Evolutionary conservation across 2,329 filamentous ascomycete species (phyloP).

Genomic region (Calonectria leucothoes): DNA sequence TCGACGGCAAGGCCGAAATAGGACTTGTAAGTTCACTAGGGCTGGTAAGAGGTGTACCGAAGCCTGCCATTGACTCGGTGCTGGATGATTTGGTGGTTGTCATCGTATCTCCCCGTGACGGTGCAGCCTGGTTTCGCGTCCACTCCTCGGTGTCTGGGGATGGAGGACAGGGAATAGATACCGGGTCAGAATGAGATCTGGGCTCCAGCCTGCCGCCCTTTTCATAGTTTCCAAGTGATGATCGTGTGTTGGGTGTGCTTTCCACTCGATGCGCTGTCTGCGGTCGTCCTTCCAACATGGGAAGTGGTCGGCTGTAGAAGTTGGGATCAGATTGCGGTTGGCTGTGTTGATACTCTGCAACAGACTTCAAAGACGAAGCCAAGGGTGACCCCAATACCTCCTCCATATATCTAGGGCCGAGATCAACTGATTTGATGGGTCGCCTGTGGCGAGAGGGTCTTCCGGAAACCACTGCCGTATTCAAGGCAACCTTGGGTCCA

Average conservation of each 20-base stretch:
- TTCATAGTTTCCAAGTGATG: conserved; percentile 30
- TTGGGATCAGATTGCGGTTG: conserved; percentile 59
- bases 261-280: conserved; percentile 59
- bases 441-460: conserved; percentile 56
- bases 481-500: conserved; percentile 72
- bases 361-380: conserved; percentile 51
- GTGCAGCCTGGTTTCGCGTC: conserved; percentile 42
- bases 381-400: conserved; percentile 49
- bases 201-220: conserved; percentile 8
- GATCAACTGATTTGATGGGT: conserved; percentile 58
- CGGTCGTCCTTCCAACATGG: conserved; percentile 56
- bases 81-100: conserved; percentile 63
- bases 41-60: conserved; percentile 65
- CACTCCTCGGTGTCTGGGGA: conserved; percentile 59
- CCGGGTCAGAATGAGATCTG: conserved; percentile 31
- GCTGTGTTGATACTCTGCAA: conserved; percentile 54
- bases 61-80: conserved; percentile 60
- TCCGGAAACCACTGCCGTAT: conserved; percentile 71
- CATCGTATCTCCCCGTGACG: conserved; percentile 54
- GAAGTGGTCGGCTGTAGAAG: conserved; percentile 46
- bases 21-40: conserved; percentile 66
- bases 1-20: conserved; percentile 53
- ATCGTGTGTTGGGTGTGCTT: conserved; percentile 34
- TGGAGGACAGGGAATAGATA: conserved; percentile 54
- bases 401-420: conserved; percentile 43